Evolutionary conservation across 371 early-diverging fungal species (phyloP), one percentile per base, ranked within the genome.

Genomic region (Mortierella sp.): DNA sequence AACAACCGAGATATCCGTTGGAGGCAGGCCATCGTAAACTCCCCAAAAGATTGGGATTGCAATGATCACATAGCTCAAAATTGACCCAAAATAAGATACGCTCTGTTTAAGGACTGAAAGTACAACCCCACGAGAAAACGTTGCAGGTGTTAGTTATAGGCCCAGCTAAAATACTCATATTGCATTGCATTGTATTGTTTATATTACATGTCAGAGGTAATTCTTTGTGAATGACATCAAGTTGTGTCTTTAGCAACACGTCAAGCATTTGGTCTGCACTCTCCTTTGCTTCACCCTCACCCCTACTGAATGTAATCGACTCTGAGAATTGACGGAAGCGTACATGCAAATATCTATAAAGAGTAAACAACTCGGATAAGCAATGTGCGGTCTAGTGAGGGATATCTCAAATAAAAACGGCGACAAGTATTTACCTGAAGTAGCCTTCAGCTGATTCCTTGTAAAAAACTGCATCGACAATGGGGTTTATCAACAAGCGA

Each of bases 371-470:
- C 22, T 17, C 2, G 13, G 19, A 43, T 40, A 23, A 43, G 22
- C 31, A 62, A 47, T 26, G 12, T 22, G 32, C 37, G 61, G 56
- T n/a, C 5, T 49, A 49, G 49, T 15, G 6, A 19, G 23, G 49
- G 15, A 49, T 49, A 15, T n/a, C n/a, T 5, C 3, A 4, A 23
- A 49, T 3, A 9, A 59, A 53, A 37, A 56, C 13, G 15, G 29
- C 57, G 42, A 28, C 17, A 28, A 43, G 26, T 23, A 4, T 76
- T 13, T 59, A 86, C 79, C 94, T 79, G 68, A 92, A 91, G 68
- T 94, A 87, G 23, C 97, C 97, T 76, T 97, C 97, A 5, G 89
- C 88, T 10, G 85, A 84, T 74, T 97, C 96, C 61, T 89, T 92
- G 62, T 79, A 77, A 76, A 88, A 94, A 6, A 96, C 92, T 17